Base-by-base conservation (phyloP, 352 stramenopile genomes). In the Globisporangium radiosum region DNA sequence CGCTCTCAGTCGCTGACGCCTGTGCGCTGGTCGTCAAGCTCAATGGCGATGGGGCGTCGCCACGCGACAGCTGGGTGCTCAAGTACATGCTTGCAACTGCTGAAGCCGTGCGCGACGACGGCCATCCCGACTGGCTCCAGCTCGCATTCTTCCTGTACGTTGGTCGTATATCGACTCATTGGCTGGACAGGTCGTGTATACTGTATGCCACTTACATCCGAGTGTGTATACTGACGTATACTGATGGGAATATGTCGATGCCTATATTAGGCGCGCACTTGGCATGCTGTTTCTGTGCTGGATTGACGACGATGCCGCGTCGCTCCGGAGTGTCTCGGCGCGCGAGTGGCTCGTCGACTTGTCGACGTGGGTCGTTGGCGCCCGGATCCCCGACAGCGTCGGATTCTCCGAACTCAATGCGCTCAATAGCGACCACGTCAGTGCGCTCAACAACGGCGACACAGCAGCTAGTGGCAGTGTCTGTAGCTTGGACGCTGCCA, bases 61-160 rank as follows among this genome's bases (percentile, higher is more conserved):
- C 3, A 63, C 68, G 3, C 25, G 25, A 33, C 25, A 92, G 80
- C 47, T 88, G 78, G 75, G 62, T 91, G 33, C 65, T 92, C 42
- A 74, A 83, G 56, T 82, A 90, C 57, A 88, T 94, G 77, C 54
- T 94, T 19, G 70, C 75, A 5, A 81, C 72, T 5, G 82, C 80
- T 38, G 60, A 83, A 52, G 75, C 75, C 3, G 76, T 81, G 50
- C 78, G 84, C 13, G 61, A 74, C 0, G 77, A 92, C 38, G 82
- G 82, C 11, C 85, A 92, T 56, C 85, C 85, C 0, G 85, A 94
- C 53, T 94, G 85, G 85, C 62, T 94, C 47, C 85, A 94, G 65
- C 69, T 94, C 25, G 67, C 71, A 7, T 56, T 89, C 3, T 94
- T 94, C 59, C 40, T 94, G 65, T 83, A 68, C 48, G 73, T 74